A percentile compares a stretch with the other conserved stretches of the same genome.
These are phyloP conservation scores for Fusarium goolgardi DNA, from an alignment of 2,329 filamentous ascomycete species.

Conservation along the genomic window DNA sequence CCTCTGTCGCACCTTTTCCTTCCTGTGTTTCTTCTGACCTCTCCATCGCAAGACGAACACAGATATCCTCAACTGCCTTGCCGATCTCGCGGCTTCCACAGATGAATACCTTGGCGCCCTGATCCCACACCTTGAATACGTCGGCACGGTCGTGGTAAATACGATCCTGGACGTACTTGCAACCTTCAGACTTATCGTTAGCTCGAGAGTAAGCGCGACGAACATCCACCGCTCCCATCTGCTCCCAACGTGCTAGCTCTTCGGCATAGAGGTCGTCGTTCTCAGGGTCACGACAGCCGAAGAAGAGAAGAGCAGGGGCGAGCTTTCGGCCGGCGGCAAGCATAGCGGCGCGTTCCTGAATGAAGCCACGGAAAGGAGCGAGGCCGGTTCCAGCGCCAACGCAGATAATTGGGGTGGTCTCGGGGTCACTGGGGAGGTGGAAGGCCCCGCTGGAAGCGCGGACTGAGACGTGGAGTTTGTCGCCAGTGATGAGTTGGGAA, in stretches of 20 bases:
- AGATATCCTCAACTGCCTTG: slow-evolving; percentile 58
- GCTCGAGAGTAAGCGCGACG: slow-evolving; percentile 65
- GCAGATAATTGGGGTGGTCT: slow-evolving; percentile 63
- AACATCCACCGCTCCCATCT: slow-evolving; percentile 61
- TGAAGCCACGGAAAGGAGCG: slow-evolving; percentile 72
- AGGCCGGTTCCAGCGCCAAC: slow-evolving; percentile 66
- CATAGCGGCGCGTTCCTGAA: slow-evolving; percentile 69
- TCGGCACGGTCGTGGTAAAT: slow-evolving; percentile 53
- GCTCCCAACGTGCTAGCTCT: slow-evolving; percentile 69
- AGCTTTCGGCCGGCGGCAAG: slow-evolving; percentile 62
- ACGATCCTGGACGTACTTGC: slow-evolving; percentile 60
- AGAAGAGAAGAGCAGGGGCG: slow-evolving; percentile 72
- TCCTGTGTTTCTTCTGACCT: slow-evolving; percentile 47
- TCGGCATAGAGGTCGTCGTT: slow-evolving; percentile 70
- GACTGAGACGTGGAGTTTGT: slow-evolving; percentile 63
- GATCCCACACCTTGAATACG: slow-evolving; percentile 54
- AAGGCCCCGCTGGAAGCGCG: slow-evolving; percentile 60
- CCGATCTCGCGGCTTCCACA: slow-evolving; percentile 70
- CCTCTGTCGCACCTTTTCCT: slow-evolving; percentile 47
- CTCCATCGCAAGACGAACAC: slow-evolving; percentile 51
- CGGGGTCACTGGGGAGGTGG: slow-evolving; percentile 60
- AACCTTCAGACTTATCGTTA: slow-evolving; percentile 59
- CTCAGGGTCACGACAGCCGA: slow-evolving; percentile 68
- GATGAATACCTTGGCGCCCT: slow-evolving; percentile 68
- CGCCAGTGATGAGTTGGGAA: slow-evolving; percentile 57